Percentiles rank a stretch among this genome's conserved stretches.
phyloP scores from a whole-genome alignment of 2,329 filamentous ascomycete species.

The Pseudogymnoascus sp. region DNA sequence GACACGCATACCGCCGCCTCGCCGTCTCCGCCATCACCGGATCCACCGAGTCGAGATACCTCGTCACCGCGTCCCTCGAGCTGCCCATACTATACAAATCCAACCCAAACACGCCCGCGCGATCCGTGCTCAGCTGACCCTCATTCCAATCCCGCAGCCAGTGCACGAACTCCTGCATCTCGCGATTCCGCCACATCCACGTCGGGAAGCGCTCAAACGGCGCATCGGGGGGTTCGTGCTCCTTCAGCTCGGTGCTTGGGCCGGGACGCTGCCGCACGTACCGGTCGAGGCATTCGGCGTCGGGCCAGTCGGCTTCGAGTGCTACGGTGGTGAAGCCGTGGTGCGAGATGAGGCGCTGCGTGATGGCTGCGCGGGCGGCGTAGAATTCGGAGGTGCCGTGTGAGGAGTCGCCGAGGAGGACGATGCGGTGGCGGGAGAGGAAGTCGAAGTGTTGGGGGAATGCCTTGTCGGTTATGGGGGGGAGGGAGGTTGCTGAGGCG shows the following conservation, averaged over 20 bases:
- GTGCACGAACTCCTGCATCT: constrained; percentile 43
- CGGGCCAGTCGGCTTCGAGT: constrained; percentile 48
- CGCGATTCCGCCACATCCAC: constrained; percentile 50
- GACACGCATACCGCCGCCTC: constrained; percentile 37
- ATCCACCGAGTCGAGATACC: constrained; percentile 42
- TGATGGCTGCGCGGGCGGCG: constrained; percentile 42
- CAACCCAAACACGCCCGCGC: constrained; percentile 40
- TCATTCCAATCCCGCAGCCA: constrained; percentile 38
- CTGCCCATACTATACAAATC: constrained; percentile 44
- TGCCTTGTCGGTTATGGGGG: constrained; percentile 27
- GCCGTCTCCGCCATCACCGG: constrained; percentile 37
- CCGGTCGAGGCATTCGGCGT: constrained; percentile 43
- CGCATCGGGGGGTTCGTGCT: constrained; percentile 21
- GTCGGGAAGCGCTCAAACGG: constrained; percentile 45
- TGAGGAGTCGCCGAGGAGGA: constrained; percentile 40
- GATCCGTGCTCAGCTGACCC: not conserved
- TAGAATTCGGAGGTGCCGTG: constrained; percentile 52
- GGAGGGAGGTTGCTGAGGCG: constrained; percentile 31
- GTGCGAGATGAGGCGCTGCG: constrained; percentile 40
- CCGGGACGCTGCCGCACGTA: constrained; percentile 41
- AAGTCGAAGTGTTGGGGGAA: constrained; percentile 10
- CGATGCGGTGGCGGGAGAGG: constrained; percentile 20
- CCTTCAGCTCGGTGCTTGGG: constrained; percentile 21
- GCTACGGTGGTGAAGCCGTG: constrained; percentile 46
- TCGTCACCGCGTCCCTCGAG: constrained; percentile 39